A percentile compares a stretch with the other conserved stretches of the same genome.
These are phyloP conservation scores for Penicillium frequentans DNA, from an alignment of 2,329 filamentous ascomycete genomes.

Conservation along the genomic window DNA sequence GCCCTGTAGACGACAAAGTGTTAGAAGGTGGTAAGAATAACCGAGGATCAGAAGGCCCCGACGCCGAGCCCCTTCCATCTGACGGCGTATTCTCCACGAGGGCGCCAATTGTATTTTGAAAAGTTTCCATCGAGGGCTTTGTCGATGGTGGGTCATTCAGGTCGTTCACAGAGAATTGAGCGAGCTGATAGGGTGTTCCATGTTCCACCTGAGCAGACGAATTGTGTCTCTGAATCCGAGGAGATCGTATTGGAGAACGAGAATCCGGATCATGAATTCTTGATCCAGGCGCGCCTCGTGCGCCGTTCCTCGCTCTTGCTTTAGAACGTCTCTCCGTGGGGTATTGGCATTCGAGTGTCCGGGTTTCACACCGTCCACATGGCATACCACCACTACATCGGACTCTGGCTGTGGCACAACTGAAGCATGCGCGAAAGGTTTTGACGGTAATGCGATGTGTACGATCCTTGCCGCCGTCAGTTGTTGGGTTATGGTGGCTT, in stretches of 20 bases:
- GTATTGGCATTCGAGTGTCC: constrained; percentile 40
- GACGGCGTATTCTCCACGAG: not conserved
- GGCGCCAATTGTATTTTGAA: not conserved
- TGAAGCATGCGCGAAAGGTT: constrained; percentile 43
- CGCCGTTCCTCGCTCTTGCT: constrained; percentile 24
- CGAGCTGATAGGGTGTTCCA: constrained; percentile 1
- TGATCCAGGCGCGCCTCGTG: constrained; percentile 5
- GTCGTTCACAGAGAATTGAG: constrained; percentile 7
- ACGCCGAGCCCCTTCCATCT: not conserved
- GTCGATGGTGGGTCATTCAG: not conserved
- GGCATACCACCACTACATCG: constrained; percentile 40
- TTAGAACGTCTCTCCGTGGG: constrained; percentile 41
- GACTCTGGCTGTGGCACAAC: constrained; percentile 41
- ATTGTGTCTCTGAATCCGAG: not conserved
- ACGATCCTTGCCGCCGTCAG: constrained; percentile 34
- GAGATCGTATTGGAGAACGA: constrained; percentile 5
- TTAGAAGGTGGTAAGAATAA: constrained; percentile 9
- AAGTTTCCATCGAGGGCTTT: not conserved
- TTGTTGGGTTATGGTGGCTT: constrained; percentile 39
- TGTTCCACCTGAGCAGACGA: not conserved
- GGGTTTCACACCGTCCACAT: constrained; percentile 38
- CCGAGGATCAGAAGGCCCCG: constrained; percentile 2
- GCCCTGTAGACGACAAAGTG: constrained; percentile 4
- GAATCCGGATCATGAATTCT: constrained; percentile 9
- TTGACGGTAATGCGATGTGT: constrained; percentile 44